Base-by-base conservation (phyloP, 768 basidiomycete species). In the Boletus sp. region DNA sequence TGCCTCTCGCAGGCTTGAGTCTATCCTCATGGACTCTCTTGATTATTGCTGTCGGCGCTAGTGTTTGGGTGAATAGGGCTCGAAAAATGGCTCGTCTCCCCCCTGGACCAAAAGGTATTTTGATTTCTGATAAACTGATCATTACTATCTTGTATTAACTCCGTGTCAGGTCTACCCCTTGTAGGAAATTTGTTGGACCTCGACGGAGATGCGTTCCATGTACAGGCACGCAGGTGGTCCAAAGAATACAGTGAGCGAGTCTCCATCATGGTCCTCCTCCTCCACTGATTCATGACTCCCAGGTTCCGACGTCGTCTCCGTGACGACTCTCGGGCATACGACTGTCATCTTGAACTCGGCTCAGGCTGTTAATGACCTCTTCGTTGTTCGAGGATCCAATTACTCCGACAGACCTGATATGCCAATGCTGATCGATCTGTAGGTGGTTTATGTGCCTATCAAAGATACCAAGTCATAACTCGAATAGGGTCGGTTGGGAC, bases 391-490 rank as follows among this genome's bases (percentile, higher is more conserved):
- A 29, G 43, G 51, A 8, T 35, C 51, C 27, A 52, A 52, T 29
- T 51, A 51, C 35, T 52, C 43, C 1, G 51, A 52, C 25, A 52
- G 51, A n/a, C 51, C 43, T 4, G 29, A 46, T 13, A 52, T 52
- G 51, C 43, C 51, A 9, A 51, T 46, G 51, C 23, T 52, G 27
- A 38, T 52, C 29, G 51, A 52, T 47, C 43, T 52, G 51, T 52
- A 46, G 15, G 51, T 46, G 35, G 27, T 7, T 23, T 5, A 1
- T 27, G 15, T 2, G 3, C 10, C 7, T 2, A 23, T 38, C 1
- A 13, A 8, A 27, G 14, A n/a, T 38, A 3, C 17, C 5, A 11
- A 13, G 1, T 38, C 27, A 21, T 30, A 37, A 33, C 9, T 37
- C 19, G 34, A 15, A 29, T 21, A 51, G 50, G 33, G 50, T 51